Evolutionary conservation across 2,329 filamentous ascomycete species (phyloP).

Genomic region (Clarireedia monteithiana): DNA sequence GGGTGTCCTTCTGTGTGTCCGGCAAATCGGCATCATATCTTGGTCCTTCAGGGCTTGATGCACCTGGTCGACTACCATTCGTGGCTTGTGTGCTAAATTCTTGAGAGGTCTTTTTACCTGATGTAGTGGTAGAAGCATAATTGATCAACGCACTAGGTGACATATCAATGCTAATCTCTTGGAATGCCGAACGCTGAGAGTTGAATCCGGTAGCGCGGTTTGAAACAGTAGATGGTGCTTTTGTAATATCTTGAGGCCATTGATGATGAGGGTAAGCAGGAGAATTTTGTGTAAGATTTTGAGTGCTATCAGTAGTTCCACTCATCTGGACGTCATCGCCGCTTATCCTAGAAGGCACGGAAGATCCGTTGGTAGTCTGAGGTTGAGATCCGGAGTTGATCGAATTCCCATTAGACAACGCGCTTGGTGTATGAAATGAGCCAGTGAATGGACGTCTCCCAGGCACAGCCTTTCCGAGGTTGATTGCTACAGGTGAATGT

Average conservation of each 20-base stretch:
- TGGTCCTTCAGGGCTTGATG: slow-evolving; percentile 24
- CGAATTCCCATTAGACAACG: slow-evolving; percentile 52
- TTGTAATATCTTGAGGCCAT: slow-evolving; percentile 29
- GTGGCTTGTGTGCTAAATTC: slow-evolving; percentile 65
- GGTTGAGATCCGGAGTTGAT: slow-evolving; percentile 30
- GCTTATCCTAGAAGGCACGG: slow-evolving; percentile 33
- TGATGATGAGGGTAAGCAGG: slow-evolving; percentile 40
- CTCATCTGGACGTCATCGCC: slow-evolving; percentile 56
- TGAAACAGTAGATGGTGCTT: slow-evolving; percentile 32
- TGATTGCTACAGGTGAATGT: slow-evolving; percentile 46
- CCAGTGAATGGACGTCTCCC: slow-evolving; percentile 32
- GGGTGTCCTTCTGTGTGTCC: slow-evolving; percentile 39
- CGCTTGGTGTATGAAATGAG: slow-evolving; percentile 41
- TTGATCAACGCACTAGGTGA: slow-evolving; percentile 59
- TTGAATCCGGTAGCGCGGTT: slow-evolving; percentile 32
- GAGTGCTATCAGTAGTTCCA: slow-evolving; percentile 37
- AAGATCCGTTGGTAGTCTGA: slow-evolving; percentile 47
- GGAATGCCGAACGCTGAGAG: slow-evolving; percentile 52
- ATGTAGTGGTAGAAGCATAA: slow-evolving; percentile 81
- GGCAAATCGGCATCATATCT: slow-evolving; percentile 34
- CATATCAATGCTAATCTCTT: slow-evolving; percentile 47
- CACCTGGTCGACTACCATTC: slow-evolving; percentile 45
- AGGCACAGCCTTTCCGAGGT: slow-evolving; percentile 57
- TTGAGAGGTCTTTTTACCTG: slow-evolving; percentile 66
- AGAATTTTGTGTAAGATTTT: slow-evolving; percentile 34